Evolutionary conservation across 805 yeast genomes (phyloP), one percentile per base, ranked within the genome.

Genomic region (Yamadazyma insecticola): DNA sequence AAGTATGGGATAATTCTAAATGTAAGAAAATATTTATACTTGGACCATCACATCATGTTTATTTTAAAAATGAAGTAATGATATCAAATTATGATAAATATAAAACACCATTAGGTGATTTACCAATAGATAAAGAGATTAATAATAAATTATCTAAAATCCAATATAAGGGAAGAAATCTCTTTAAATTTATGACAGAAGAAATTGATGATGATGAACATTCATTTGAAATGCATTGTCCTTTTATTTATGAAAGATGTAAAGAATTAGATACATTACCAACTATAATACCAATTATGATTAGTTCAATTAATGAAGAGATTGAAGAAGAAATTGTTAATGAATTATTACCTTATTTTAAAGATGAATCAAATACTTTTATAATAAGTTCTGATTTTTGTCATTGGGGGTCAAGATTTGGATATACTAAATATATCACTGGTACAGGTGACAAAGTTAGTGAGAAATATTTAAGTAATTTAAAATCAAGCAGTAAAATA

Each of bases 21-120:
- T 68, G 69, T 13, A 70, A 76, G 43, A 64, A 90, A 13, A 74
- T 92, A 1, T 84, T 92, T 43, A 63, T 92, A 1, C 53, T 92
- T 51, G 97, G 97, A 0, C 98, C 98, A 1, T 83, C 96, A 0
- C 98, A 92, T 52, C 95, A 85, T 54, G 80, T 83, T 6, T 89
- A 81, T 51, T 86, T 83, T 60, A 65, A 65, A 35, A 79, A 81
- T 16, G 65, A 67, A 16, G 82, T 74, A 1, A 56, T 74, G 35
- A 45, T 80, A 1, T 67, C 83, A 2, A 55, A 54, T 2, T 87
- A 67, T 49, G 64, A 61, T 10, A 43, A 39, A 6, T 79, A 86
- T 48, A 81, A 72, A 18, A 90, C 98, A 0, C 98, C 98, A 1
- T 51, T 89, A 13, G 98, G 98, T 0, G 50, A 71, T 17, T 48